Conservation (phyloP, 352 stramenopile species). For the Pythium rhizo-oryzae region DNA sequence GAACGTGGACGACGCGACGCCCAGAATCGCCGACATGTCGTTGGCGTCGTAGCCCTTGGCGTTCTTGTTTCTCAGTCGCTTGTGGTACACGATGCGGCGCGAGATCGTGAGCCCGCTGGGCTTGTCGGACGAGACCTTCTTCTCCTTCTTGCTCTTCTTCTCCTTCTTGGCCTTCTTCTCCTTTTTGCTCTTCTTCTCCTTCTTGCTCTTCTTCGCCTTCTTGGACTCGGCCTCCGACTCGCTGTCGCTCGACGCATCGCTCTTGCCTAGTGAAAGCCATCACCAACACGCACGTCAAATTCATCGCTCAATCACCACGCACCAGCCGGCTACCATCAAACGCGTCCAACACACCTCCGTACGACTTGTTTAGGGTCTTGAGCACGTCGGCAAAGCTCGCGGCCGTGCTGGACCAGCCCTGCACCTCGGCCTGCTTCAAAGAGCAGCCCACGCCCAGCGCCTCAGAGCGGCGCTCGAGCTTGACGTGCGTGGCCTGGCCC, state of each 20-base stretch:
- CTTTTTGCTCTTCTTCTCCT: slow-evolving; percentile 57
- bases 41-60: slow-evolving; percentile 75
- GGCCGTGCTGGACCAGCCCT: slow-evolving; percentile 84
- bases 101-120: slow-evolving; percentile 40
- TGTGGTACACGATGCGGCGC: slow-evolving; percentile 77
- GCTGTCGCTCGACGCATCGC: slow-evolving; percentile 33
- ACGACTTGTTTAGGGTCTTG: slow-evolving; percentile 84
- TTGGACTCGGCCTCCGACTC: slow-evolving; percentile 47
- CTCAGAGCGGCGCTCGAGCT: slow-evolving; percentile 87
- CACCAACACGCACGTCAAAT: too few relatives aligned
- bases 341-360: slow-evolving; percentile 39
- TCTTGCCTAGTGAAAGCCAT: slow-evolving; percentile 33
- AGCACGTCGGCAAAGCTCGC: slow-evolving; percentile 85
- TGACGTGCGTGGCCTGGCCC: slow-evolving; percentile 85
- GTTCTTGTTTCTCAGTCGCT: slow-evolving; percentile 88
- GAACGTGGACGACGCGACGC: slow-evolving; percentile 55
- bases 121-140: slow-evolving; percentile 41
- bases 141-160: slow-evolving; percentile 52
- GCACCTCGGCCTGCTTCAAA: slow-evolving; percentile 87
- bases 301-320: not conserved
- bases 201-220: slow-evolving; percentile 56
- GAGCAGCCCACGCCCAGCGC: slow-evolving; percentile 92
- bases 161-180: slow-evolving; percentile 67
- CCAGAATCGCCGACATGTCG: slow-evolving; percentile 88
- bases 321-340: not conserved